phyloP scores from a whole-genome alignment of 2,329 filamentous ascomycete species.

The Atkinsonella texensis region DNA sequence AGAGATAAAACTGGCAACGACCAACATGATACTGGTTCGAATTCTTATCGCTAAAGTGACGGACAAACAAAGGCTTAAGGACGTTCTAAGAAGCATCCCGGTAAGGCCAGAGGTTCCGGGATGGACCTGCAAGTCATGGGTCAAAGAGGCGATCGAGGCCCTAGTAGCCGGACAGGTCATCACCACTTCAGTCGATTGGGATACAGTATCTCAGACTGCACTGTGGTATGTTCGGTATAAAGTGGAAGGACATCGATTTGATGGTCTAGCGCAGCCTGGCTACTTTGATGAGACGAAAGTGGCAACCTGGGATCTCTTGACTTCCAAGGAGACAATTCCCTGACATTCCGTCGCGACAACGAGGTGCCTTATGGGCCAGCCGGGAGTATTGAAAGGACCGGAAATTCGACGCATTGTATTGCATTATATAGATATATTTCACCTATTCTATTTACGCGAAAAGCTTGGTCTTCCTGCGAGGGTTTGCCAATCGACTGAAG shows the following conservation, averaged over 20 bases:
- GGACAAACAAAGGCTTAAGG: constrained; percentile 14
- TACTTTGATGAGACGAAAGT: background rate
- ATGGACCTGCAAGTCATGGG: constrained; percentile 33
- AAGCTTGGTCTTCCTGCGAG: too few species aligned
- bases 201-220: background rate
- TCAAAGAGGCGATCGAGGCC: constrained; percentile 25
- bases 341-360: background rate
- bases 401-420: too few species aligned
- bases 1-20: background rate
- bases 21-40: constrained; percentile 13
- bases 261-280: background rate
- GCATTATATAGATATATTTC: too few species aligned
- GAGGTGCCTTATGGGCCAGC: too few species aligned
- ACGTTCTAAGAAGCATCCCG: constrained; percentile 19
- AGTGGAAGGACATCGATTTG: constrained; percentile 2
- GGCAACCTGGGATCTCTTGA: background rate
- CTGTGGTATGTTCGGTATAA: constrained; percentile 1
- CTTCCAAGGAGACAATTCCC: background rate
- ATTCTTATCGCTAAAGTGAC: constrained; percentile 20
- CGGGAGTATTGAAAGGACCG: too few species aligned
- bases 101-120: constrained; percentile 16
- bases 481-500: too few species aligned
- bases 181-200: background rate
- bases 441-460: too few species aligned
- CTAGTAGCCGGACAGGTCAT: background rate